Percentiles rank a stretch among this genome's conserved stretches.
Conservation (phyloP, 176 grass and related monocot species). For the Carex myosuroides region DNA sequence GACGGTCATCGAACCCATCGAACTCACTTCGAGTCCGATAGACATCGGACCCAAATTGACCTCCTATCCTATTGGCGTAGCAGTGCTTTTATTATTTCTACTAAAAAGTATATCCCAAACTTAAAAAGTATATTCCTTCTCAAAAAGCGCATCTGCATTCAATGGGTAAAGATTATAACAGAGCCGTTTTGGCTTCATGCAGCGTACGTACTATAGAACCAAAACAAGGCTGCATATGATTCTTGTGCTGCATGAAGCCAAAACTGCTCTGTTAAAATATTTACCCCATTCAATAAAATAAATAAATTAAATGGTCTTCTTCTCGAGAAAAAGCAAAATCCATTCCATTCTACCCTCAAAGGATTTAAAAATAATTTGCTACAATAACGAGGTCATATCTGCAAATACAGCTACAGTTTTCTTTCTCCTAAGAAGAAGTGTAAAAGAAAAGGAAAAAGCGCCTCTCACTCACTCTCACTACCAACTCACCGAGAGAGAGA, state of each 20-base stretch:
- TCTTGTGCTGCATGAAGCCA: no score
- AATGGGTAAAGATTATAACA: no score
- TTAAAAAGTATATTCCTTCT: background rate
- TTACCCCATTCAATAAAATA: no score
- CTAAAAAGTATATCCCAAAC: background rate
- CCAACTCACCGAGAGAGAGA: slow-evolving; percentile 24
- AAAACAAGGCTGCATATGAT: no score
- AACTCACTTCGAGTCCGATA: no score
- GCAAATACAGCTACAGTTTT: slow-evolving; percentile 17
- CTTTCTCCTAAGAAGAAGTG: slow-evolving; percentile 40
- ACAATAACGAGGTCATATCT: background rate
- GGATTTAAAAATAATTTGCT: background rate
- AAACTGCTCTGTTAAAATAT: no score
- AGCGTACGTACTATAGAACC: no score
- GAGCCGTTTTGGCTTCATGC: no score
- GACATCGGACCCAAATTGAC: no score
- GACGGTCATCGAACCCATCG: no score
- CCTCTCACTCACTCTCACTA: slow-evolving; percentile 44
- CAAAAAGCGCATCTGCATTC: background rate
- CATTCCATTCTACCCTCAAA: background rate
- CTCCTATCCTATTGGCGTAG: no score
- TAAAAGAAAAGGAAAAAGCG: slow-evolving; percentile 30
- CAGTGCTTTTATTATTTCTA: background rate
- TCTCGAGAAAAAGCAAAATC: background rate
- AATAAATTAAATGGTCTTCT: no score